Percentiles rank a stretch among this genome's conserved stretches.
Evolutionary conservation across 768 basidiomycete species (phyloP).

Genomic region (Boletus rufocinnamomeus): DNA sequence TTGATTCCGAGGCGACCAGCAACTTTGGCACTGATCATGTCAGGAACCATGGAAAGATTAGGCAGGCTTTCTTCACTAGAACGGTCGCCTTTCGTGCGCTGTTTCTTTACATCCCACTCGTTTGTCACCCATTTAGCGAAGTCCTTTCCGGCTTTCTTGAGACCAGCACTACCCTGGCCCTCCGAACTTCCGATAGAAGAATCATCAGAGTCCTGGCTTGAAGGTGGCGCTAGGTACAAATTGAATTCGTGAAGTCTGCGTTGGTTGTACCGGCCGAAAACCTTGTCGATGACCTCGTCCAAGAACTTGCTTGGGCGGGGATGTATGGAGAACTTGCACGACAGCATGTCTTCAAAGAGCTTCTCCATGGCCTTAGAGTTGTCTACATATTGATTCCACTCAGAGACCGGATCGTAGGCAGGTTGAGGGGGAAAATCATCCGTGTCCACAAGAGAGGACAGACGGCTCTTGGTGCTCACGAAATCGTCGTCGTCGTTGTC

Average conservation of each 20-base stretch:
- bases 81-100: conserved; percentile 24
- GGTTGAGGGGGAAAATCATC: conserved; percentile 20
- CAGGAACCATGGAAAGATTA: conserved; percentile 28
- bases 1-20: conserved; percentile 41
- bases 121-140: conserved; percentile 38
- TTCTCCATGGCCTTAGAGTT: conserved; percentile 53
- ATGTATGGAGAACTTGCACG: conserved; percentile 50
- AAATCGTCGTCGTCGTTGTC: conserved; percentile 35
- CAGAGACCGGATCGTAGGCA: conserved; percentile 28
- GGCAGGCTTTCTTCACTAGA: conserved; percentile 30
- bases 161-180: conserved; percentile 20
- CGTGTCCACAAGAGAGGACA: conserved; percentile 27
- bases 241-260: conserved; percentile 50
- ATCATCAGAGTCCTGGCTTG: conserved; percentile 21
- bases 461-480: conserved; percentile 33
- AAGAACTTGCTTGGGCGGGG: conserved; percentile 54
- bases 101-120: conserved; percentile 37
- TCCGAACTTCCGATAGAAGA: conserved; percentile 30
- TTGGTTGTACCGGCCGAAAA: conserved; percentile 53
- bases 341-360: conserved; percentile 62
- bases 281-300: conserved; percentile 42
- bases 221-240: conserved; percentile 57
- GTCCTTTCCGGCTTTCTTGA: conserved; percentile 36
- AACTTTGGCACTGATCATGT: conserved; percentile 38
- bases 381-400: conserved; percentile 44